Conservation (phyloP, 108 stramenopile genomes). For the Stephanodiscus minutulus region DNA sequence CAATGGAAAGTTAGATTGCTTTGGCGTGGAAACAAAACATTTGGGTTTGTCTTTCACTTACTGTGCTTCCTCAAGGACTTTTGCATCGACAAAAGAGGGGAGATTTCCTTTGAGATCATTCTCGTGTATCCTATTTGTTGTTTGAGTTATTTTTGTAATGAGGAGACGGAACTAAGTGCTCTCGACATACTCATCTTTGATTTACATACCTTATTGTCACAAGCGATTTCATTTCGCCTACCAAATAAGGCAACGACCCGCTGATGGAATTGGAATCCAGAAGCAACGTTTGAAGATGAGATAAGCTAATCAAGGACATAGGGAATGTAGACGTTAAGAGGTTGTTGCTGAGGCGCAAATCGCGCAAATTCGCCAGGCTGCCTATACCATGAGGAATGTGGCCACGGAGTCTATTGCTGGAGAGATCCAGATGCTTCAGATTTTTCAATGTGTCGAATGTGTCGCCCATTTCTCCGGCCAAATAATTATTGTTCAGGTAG, state of each 20-base stretch:
- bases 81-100: constrained; percentile 32
- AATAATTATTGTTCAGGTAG: constrained; percentile 47
- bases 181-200: neutral
- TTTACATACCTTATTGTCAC: constrained; percentile 19
- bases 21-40: neutral
- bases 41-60: constrained; percentile 1
- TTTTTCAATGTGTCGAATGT: constrained; percentile 17
- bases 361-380: constrained; percentile 32
- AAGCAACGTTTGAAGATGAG: constrained; percentile 30
- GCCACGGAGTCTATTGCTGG: constrained; percentile 47
- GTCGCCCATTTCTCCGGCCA: constrained; percentile 28
- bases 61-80: constrained; percentile 34
- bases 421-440: constrained; percentile 27
- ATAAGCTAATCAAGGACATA: constrained; percentile 32
- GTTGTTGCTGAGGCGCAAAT: constrained; percentile 48
- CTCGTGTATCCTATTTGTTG: constrained; percentile 21
- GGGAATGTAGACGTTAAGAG: constrained; percentile 40
- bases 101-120: constrained; percentile 40
- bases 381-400: constrained; percentile 53
- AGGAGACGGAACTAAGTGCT: neutral
- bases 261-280: constrained; percentile 42
- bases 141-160: neutral
- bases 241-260: constrained; percentile 27
- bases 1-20: neutral
- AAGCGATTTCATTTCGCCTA: constrained; percentile 26